Evolutionary conservation across 768 basidiomycete genomes (phyloP), one percentile per base, ranked within the genome.

Genomic region (Trametes coccinea): DNA sequence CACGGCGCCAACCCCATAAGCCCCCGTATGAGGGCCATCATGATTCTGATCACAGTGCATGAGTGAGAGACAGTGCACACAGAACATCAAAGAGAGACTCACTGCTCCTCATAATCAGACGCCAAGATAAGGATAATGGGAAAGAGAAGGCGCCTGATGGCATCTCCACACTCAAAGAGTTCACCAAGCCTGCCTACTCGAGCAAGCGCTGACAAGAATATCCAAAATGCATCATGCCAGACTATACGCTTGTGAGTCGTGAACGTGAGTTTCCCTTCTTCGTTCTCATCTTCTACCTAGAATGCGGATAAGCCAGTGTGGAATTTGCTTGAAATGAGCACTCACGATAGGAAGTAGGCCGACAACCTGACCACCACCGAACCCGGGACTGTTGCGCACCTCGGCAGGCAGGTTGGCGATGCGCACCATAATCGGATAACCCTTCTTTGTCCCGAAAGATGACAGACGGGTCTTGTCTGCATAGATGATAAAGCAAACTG

Each of bases 211-310:
- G 63, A 6, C 5, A 43, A 13, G 5, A 43, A 4, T 9, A 60
- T 66, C 9, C 72, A 62, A 29, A 80, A 75, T 0, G 73, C 62
- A n/a, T 70, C 46, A 47, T 81, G 80, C 77, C 78, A 80, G 2
- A 80, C 62, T 30, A 49, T 33, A 13, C 56, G 49, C 33, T 63
- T 47, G 2, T 22, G 43, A 2, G 69, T 73, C 0, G 71, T 70
- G 53, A 66, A 79, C 0, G 46, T 58, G 4, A 66, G 62, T 54
- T 77, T 78, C 0, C 71, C 70, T 27, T 67, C 61, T 59, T 77
- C 70, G 0, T 61, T 48, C 0, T 68, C 49, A 55, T 76, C 73
- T 29, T 79, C 76, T 22, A 70, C 61, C 58, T 52, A 39, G n/a
- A n/a, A n/a, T n/a, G n/a, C 37, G 75, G 66, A 74, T 79, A 53